Evolutionary conservation across 2,329 filamentous ascomycete species (phyloP).

Genomic region (Waltergamsia citrina): DNA sequence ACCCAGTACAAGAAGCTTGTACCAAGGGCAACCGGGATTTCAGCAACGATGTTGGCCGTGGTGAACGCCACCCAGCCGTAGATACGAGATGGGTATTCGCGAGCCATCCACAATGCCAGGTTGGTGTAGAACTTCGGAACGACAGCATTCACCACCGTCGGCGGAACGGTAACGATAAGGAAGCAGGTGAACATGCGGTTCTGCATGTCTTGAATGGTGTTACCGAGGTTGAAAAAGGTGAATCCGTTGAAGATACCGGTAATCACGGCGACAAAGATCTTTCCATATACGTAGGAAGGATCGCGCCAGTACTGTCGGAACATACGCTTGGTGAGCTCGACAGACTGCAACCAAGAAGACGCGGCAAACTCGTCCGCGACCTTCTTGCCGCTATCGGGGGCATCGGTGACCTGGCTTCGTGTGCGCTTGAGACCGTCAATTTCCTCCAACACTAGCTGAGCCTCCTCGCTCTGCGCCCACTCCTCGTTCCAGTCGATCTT

Average conservation of each 20-base stretch:
- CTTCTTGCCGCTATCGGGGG: constrained; percentile 11
- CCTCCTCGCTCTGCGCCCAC: constrained; percentile 58
- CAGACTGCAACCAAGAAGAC: constrained; percentile 50
- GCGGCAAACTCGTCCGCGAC: constrained; percentile 55
- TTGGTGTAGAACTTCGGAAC: constrained; percentile 73
- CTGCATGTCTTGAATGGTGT: constrained; percentile 60
- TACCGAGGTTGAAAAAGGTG: constrained; percentile 63
- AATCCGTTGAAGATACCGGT: constrained; percentile 73
- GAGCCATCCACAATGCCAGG: constrained; percentile 61
- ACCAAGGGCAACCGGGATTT: constrained; percentile 62
- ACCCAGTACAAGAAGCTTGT: constrained; percentile 59
- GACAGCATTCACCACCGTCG: constrained; percentile 63
- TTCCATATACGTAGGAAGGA: constrained; percentile 67
- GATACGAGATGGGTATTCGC: constrained; percentile 65
- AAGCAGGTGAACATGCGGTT: constrained; percentile 69
- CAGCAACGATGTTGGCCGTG: constrained; percentile 62
- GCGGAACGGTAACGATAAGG: constrained; percentile 55
- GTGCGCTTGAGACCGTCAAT: constrained; percentile 48
- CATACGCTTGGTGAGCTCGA: constrained; percentile 57
- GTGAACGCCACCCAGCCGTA: constrained; percentile 72
- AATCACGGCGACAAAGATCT: constrained; percentile 62
- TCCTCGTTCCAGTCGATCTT: constrained; percentile 64
- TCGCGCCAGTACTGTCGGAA: constrained; percentile 70
- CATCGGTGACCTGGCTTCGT: constrained; percentile 6
- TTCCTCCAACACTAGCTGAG: constrained; percentile 47